Evolutionary conservation across 2,329 filamentous ascomycete species (phyloP).

Genomic region (Cylindrodendrum hubeiense): DNA sequence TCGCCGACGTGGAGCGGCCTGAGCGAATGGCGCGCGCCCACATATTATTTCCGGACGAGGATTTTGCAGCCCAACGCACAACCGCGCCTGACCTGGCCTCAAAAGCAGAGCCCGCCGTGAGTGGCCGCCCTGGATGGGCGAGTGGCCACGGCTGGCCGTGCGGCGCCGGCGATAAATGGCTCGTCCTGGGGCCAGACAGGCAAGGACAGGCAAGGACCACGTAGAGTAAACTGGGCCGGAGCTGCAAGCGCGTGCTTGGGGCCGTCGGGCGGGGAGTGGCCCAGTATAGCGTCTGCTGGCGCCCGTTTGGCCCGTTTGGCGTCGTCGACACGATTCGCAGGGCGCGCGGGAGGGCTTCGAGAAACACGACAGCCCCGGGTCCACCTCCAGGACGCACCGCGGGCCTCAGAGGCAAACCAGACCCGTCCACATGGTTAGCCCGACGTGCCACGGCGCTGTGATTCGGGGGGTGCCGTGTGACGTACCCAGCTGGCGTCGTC

Average conservation of each 20-base stretch:
- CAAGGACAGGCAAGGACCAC: background rate
- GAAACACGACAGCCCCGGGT: too few relatives aligned
- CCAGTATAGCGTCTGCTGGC: too few relatives aligned
- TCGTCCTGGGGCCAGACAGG: background rate
- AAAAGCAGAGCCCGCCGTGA: background rate
- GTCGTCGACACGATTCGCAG: too few relatives aligned
- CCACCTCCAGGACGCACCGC: too few relatives aligned
- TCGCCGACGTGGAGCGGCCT: background rate
- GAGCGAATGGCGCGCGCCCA: conserved; percentile 1
- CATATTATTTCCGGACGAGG: background rate
- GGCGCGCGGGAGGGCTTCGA: too few relatives aligned
- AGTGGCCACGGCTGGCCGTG: conserved; percentile 21
- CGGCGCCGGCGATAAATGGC: conserved; percentile 9
- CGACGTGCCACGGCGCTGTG: background rate
- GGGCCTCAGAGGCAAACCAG: background rate
- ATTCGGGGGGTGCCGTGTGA: background rate
- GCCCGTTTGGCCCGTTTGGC: too few relatives aligned
- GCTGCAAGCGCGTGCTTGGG: background rate
- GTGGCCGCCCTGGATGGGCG: conserved; percentile 24
- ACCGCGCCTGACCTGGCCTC: conserved; percentile 6
- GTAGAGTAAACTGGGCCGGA: conserved; percentile 3
- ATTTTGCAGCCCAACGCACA: conserved; percentile 6
- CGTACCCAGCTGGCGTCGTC: too few relatives aligned
- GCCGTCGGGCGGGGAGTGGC: background rate
- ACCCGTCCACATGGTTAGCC: background rate